Percentiles rank a stretch among this genome's conserved stretches.
Conservation (phyloP, 202 grass and related monocot genomes). For the Bolboschoenoplectus hybrid region DNA sequence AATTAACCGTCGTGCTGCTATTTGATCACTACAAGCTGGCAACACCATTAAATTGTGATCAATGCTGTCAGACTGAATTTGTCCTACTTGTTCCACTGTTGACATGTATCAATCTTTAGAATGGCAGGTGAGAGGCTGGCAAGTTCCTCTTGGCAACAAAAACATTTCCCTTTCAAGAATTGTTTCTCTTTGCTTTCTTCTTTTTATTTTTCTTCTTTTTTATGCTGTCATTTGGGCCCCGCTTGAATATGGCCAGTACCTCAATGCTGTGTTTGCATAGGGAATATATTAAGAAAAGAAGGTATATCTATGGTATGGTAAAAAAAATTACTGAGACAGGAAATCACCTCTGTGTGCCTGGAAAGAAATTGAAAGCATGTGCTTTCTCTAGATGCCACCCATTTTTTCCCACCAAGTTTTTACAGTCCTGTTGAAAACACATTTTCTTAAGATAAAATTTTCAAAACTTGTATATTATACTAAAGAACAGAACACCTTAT, state of each 20-base stretch:
- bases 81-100: neutral
- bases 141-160: constrained; percentile 23
- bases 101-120: neutral
- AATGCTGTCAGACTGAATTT: neutral
- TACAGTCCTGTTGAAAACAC: constrained; percentile 72
- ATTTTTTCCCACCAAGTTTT: constrained; percentile 66
- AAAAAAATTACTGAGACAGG: constrained; percentile 25
- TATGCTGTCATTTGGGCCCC: constrained; percentile 49
- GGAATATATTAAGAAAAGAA: neutral
- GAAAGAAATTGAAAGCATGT: constrained; percentile 98
- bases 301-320: neutral
- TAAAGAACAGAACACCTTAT: neutral
- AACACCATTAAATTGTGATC: neutral
- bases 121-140: neutral
- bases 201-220: constrained; percentile 82
- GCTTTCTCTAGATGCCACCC: constrained; percentile 90
- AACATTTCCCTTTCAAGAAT: constrained; percentile 2
- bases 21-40: neutral
- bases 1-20: neutral
- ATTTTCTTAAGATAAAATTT: neutral
- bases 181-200: constrained; percentile 48
- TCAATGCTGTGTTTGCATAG: constrained; percentile 61
- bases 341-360: constrained; percentile 85
- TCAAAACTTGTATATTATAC: neutral
- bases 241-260: constrained; percentile 82